Percentiles rank a stretch among this genome's conserved stretches.
Evolutionary conservation across 2,329 filamentous ascomycete genomes (phyloP).

Genomic region (Colletotrichum caudatum): DNA sequence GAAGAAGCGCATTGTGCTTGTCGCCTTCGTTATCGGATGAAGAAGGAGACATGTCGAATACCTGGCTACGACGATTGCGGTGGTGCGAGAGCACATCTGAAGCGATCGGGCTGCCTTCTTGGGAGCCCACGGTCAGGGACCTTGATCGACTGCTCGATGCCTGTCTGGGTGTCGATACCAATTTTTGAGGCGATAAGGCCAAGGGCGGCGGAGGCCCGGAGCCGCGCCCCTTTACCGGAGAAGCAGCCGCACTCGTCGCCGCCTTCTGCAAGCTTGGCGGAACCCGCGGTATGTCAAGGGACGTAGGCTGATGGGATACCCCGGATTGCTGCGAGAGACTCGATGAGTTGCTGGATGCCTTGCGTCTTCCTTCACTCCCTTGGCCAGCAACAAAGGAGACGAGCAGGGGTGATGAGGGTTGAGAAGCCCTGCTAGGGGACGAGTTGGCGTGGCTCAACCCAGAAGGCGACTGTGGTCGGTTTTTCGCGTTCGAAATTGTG

Average conservation of each 20-base stretch:
- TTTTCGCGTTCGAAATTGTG: constrained; percentile 86
- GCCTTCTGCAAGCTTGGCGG: constrained; percentile 71
- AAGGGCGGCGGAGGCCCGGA: constrained; percentile 63
- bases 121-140: constrained; percentile 94
- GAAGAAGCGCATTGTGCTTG: constrained; percentile 88
- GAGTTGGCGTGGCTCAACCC: constrained; percentile 82
- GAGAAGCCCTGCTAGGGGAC: constrained; percentile 85
- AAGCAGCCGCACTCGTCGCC: constrained; percentile 62
- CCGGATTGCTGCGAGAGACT: constrained; percentile 83
- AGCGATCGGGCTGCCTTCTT: constrained; percentile 84
- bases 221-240: constrained; percentile 68
- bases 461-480: constrained; percentile 89
- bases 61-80: constrained; percentile 91
- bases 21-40: constrained; percentile 98
- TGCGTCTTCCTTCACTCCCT: constrained; percentile 81
- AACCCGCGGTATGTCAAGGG: constrained; percentile 77
- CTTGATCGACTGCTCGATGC: constrained; percentile 78
- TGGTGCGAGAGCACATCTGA: constrained; percentile 79
- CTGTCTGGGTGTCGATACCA: constrained; percentile 70
- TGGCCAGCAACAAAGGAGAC: constrained; percentile 93
- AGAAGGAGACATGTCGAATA: constrained; percentile 96
- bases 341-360: constrained; percentile 91
- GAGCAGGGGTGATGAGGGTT: constrained; percentile 80
- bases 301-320: constrained; percentile 75
- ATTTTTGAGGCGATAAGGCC: constrained; percentile 73